phyloP scores from a whole-genome alignment of 2,329 filamentous ascomycete species.

The Huntiella savannae region DNA sequence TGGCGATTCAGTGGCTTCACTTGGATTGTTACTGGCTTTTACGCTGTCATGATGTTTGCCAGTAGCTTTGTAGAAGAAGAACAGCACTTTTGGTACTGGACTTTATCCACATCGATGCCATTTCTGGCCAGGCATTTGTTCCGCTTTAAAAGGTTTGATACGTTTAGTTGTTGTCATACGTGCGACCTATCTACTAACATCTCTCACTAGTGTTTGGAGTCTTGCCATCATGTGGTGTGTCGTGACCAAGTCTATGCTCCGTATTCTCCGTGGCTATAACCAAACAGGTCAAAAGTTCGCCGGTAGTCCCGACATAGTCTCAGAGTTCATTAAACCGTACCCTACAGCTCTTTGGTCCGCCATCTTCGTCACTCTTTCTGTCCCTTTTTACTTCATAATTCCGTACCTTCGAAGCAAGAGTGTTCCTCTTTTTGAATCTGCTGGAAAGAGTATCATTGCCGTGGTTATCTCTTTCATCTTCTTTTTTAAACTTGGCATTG shows the following conservation, averaged over 20 bases:
- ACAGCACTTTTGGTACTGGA: slow-evolving; percentile 98
- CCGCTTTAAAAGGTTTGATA: slow-evolving; percentile 26
- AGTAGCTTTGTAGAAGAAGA: slow-evolving; percentile 97
- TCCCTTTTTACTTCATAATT: slow-evolving; percentile 21
- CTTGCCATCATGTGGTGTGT: slow-evolving; percentile 15
- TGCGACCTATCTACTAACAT: slow-evolving; percentile 28
- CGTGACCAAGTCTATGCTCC: slow-evolving; percentile 38
- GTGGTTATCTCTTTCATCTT: slow-evolving; percentile 34
- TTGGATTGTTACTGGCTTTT: slow-evolving; percentile 19
- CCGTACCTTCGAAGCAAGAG: slow-evolving; percentile 6
- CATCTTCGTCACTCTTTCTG: slow-evolving; percentile 48
- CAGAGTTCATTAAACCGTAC: slow-evolving; percentile 44
- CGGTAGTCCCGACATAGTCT: slow-evolving; percentile 74
- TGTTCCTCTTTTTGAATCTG: background rate
- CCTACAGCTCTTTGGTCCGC: slow-evolving; percentile 55
- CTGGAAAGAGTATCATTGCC: slow-evolving; percentile 16
- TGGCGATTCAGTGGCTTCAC: background rate
- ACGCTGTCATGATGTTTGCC: slow-evolving; percentile 87
- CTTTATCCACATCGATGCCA: slow-evolving; percentile 17
- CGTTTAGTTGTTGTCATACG: slow-evolving; percentile 40
- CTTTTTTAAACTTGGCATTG: slow-evolving; percentile 80
- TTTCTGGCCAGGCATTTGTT: slow-evolving; percentile 44
- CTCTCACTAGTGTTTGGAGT: slow-evolving; percentile 6
- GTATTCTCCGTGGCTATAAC: slow-evolving; percentile 68
- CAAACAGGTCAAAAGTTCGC: slow-evolving; percentile 94